These are phyloP conservation scores for Adansonia gregorii DNA, from an alignment of 441 rosid genomes.

Conservation along the genomic window DNA sequence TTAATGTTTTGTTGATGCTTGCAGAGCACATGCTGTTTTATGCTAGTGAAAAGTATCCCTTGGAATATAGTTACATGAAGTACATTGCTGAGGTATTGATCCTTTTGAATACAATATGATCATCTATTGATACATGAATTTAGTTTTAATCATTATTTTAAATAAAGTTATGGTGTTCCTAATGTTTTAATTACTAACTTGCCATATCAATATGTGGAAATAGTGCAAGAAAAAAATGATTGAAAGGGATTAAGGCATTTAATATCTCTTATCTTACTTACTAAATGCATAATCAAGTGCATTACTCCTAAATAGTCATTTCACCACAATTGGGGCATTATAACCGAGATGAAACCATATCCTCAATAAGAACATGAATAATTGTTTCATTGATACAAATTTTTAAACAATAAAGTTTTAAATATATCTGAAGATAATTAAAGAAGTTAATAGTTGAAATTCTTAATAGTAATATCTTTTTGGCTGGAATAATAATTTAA, in stretches of 20 bases:
- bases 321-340: neutral
- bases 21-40: conserved; percentile 96
- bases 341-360: neutral
- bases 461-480: neutral
- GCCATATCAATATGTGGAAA: neutral
- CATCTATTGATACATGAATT: neutral
- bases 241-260: neutral
- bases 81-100: neutral
- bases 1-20: conserved; percentile 17
- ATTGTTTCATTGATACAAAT: neutral
- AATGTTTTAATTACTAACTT: neutral
- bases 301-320: neutral
- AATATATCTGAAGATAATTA: neutral
- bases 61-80: conserved; percentile 76
- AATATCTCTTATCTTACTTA: neutral
- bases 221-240: neutral
- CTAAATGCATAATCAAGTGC: neutral
- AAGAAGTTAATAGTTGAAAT: neutral
- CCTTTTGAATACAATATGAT: neutral
- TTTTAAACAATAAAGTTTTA: neutral
- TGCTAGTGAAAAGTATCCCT: conserved; percentile 87
- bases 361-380: neutral
- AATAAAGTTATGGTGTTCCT: neutral
- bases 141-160: neutral
- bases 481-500: neutral